Percentiles rank a stretch among this genome's conserved stretches.
These are phyloP conservation scores for Clarireedia sp. DNA, from an alignment of 2,329 filamentous ascomycete species.

Conservation along the genomic window DNA sequence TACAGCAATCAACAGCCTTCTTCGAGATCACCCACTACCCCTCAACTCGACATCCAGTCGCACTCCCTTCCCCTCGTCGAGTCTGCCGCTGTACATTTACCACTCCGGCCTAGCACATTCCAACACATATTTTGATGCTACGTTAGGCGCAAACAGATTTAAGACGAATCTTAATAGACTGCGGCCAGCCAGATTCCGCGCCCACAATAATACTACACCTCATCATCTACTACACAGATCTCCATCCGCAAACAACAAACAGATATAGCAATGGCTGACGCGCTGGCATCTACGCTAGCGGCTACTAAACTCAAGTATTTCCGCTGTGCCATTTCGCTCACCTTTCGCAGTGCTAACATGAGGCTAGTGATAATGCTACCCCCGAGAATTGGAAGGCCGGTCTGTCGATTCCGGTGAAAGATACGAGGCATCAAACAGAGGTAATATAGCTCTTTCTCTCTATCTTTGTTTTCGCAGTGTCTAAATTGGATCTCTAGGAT, in stretches of 20 bases:
- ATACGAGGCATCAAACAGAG: constrained; percentile 75
- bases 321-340: not conserved
- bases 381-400: constrained; percentile 66
- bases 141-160: not conserved
- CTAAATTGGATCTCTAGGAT: constrained; percentile 52
- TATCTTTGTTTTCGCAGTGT: not conserved
- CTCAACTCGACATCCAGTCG: constrained; percentile 7
- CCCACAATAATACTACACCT: not conserved
- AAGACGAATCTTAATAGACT: constrained; percentile 8
- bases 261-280: constrained; percentile 36
- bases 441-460: constrained; percentile 34
- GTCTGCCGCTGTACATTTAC: not conserved
- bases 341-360: constrained; percentile 4
- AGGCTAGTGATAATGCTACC: constrained; percentile 12
- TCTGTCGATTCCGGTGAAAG: constrained; percentile 64
- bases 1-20: not conserved
- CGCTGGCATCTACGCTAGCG: constrained; percentile 47
- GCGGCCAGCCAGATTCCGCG: constrained; percentile 2
- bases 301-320: constrained; percentile 41
- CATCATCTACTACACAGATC: not conserved
- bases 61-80: not conserved
- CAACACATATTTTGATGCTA: constrained; percentile 8
- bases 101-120: not conserved
- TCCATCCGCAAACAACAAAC: not conserved
- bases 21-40: constrained; percentile 4